Evolutionary conservation across 768 basidiomycete species (phyloP).

Genomic region (Hericium rajendrae): DNA sequence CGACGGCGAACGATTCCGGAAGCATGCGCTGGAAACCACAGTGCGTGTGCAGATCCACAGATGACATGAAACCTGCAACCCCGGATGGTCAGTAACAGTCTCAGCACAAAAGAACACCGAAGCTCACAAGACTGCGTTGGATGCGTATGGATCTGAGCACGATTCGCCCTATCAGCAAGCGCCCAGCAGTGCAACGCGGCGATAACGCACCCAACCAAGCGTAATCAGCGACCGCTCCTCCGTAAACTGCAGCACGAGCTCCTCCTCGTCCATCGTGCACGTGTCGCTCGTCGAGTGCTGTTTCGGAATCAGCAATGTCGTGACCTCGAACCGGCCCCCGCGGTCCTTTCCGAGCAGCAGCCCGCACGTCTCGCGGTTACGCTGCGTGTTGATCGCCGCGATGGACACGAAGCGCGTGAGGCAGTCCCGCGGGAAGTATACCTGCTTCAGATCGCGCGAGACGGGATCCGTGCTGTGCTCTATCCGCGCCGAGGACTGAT

Average conservation of each 20-base stretch:
- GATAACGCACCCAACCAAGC: slow-evolving; percentile 73
- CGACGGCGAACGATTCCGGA: slow-evolving; percentile 87
- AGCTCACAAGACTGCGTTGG: slow-evolving; percentile 77
- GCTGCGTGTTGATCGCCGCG: slow-evolving; percentile 67
- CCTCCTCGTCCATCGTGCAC: slow-evolving; percentile 89
- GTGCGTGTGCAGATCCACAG: slow-evolving; percentile 88
- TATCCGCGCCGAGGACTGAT: slow-evolving; percentile 10
- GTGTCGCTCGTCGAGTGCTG: slow-evolving; percentile 85
- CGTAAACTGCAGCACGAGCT: slow-evolving; percentile 77
- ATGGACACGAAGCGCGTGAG: slow-evolving; percentile 70
- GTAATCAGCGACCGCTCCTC: slow-evolving; percentile 75
- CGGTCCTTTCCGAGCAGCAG: slow-evolving; percentile 63
- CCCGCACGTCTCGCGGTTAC: slow-evolving; percentile 83
- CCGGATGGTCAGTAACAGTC: slow-evolving; percentile 1
- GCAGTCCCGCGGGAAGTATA: slow-evolving; percentile 63
- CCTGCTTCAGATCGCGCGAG: slow-evolving; percentile 42
- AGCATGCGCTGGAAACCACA: slow-evolving; percentile 84
- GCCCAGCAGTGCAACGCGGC: not conserved
- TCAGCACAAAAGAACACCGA: not conserved
- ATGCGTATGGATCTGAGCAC: slow-evolving; percentile 77
- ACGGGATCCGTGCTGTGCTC: slow-evolving; percentile 23
- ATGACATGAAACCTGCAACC: slow-evolving; percentile 81
- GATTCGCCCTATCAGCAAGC: not conserved
- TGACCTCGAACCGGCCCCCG: slow-evolving; percentile 58
- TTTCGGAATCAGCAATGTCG: slow-evolving; percentile 78